Conservation (phyloP, 371 early-diverging fungal species). For the Apophysomyces ossiformis region DNA sequence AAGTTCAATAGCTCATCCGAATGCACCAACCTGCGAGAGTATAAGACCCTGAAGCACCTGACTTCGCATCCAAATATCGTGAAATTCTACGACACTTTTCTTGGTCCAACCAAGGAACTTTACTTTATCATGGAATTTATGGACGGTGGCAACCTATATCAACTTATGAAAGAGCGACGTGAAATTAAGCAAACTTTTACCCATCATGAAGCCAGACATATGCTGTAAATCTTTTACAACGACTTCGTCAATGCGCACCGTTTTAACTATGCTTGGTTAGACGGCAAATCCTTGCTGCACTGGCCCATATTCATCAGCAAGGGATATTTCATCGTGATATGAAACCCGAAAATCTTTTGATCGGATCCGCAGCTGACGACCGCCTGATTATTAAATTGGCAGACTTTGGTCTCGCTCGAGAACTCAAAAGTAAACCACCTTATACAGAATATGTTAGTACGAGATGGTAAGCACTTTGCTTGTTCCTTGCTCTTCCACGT, state of each 20-base stretch:
- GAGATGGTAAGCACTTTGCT: slow-evolving; percentile 72
- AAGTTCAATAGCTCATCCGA: slow-evolving; percentile 82
- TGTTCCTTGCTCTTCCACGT: background rate
- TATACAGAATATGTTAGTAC: slow-evolving; percentile 96
- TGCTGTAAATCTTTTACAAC: slow-evolving; percentile 30
- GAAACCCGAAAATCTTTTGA: slow-evolving; percentile 89
- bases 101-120: slow-evolving; percentile 77
- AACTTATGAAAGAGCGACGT: slow-evolving; percentile 76
- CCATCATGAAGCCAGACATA: slow-evolving; percentile 34
- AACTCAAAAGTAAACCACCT: slow-evolving; percentile 82
- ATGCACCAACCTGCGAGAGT: slow-evolving; percentile 78
- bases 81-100: slow-evolving; percentile 80
- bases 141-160: slow-evolving; percentile 90
- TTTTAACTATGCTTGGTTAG: slow-evolving; percentile 28
- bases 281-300: slow-evolving; percentile 82
- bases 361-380: slow-evolving; percentile 34
- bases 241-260: background rate
- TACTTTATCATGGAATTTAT: slow-evolving; percentile 94
- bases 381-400: slow-evolving; percentile 80
- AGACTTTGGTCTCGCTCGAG: slow-evolving; percentile 94
- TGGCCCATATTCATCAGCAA: slow-evolving; percentile 90
- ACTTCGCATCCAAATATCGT: slow-evolving; percentile 84
- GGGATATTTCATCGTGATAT: slow-evolving; percentile 95
- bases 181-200: slow-evolving; percentile 42
- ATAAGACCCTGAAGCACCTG: slow-evolving; percentile 68